Evolutionary conservation across 345 rosid genomes (phyloP), one percentile per base, ranked within the genome.

Genomic region (Rubroshorea leprosula): DNA sequence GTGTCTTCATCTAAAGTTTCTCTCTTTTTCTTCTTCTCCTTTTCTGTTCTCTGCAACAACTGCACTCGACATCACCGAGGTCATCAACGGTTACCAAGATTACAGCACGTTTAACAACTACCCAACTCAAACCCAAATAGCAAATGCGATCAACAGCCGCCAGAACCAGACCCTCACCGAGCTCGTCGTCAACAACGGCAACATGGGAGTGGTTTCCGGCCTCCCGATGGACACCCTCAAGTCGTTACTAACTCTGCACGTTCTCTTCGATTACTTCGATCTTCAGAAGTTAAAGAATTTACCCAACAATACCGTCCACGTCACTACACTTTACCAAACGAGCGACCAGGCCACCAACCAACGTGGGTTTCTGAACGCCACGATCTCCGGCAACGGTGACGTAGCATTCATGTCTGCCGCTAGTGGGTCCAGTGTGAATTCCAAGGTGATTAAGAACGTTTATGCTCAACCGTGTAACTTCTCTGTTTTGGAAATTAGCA

Each of bases 211-310:
- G 5, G 20, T 76, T 19, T 26, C 70, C 0, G 63, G 68, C 14
- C 24, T 48, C 14, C n/a, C 72, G 0, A 3, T 8, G 0, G 72
- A 65, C 5, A 18, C 16, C 8, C 27, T 49, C 39, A 60, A 52
- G 52, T 39, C 26, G 6, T 16, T 65, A 6, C 17, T 79, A 49
- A 71, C 70, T 49, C 29, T 60, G 6, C 84, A 68, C 58, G 71
- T 79, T 3, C 29, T 79, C 3, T 74, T 76, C 2, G 80, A 76
- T 60, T 76, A 70, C 43, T 68, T 18, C 23, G 76, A 73, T 44
- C 24, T 5, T 0, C 29, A 26, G 7, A 73, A 66, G 51, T 54
- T 79, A 2, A 50, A 49, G 12, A 56, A 54, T 3, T 16, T 71
- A 23, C 46, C 57, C 0, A 46, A 57, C 10, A 68, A 66, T 18